Conservation (phyloP, 139 green algal genomes). For the Auxenochlorella protothecoides region DNA sequence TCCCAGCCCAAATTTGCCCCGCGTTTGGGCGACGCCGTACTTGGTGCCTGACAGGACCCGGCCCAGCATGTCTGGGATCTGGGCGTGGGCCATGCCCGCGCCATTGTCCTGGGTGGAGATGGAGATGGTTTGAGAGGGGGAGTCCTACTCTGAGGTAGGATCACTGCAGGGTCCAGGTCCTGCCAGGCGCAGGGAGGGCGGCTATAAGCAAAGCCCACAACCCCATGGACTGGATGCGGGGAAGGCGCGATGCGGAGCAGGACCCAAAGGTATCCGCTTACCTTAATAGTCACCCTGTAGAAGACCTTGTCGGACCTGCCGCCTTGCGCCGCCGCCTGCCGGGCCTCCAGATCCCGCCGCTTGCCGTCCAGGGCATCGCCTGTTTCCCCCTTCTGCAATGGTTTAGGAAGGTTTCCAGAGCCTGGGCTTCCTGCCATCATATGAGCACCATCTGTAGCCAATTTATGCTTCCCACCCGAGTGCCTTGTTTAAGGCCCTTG, state of each 20-base stretch:
- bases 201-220: not conserved
- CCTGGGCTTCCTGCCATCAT: too few species aligned
- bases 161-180: too few species aligned
- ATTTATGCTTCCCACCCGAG: too few species aligned
- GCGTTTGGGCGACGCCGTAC: conserved; percentile 90
- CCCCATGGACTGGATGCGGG: too few species aligned
- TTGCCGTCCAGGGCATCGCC: conserved; percentile 25
- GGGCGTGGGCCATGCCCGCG: conserved; percentile 81
- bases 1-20: conserved; percentile 93
- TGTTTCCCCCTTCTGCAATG: conserved; percentile 46
- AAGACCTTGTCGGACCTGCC: conserved; percentile 43
- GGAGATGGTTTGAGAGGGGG: not conserved
- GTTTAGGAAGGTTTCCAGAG: too few species aligned
- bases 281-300: conserved; percentile 73
- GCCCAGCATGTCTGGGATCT: conserved; percentile 94
- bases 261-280: conserved; percentile 5
- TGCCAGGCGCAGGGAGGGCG: not conserved
- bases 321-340: conserved; percentile 15
- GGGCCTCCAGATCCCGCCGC: conserved; percentile 33
- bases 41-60: conserved; percentile 86
- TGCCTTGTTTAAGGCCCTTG: too few species aligned
- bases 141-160: too few species aligned
- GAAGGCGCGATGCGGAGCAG: too few species aligned
- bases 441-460: too few species aligned
- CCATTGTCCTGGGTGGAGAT: conserved; percentile 77